These are phyloP conservation scores for Coemansia sp. DNA, from an alignment of 192 early-diverging fungal genomes.

Conservation along the genomic window DNA sequence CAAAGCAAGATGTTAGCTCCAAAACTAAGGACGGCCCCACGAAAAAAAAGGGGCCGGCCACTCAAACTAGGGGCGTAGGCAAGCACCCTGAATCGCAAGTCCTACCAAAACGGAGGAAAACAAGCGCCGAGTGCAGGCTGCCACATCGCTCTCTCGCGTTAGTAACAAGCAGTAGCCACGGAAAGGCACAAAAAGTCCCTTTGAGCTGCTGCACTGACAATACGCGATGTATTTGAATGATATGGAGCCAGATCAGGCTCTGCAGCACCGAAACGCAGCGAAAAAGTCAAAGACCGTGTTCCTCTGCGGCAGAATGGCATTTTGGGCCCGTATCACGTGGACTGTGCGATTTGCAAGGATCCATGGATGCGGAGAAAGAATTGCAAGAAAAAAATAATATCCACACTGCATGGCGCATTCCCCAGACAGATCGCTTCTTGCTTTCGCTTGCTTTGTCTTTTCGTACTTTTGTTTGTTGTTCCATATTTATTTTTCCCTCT, in stretches of 20 bases:
- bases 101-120: constrained; percentile 51
- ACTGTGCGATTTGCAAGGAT: no score
- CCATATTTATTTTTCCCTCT: background rate
- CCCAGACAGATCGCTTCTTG: background rate
- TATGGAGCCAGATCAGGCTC: constrained; percentile 6
- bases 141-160: constrained; percentile 43
- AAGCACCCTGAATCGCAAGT: constrained; percentile 27
- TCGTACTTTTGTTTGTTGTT: background rate
- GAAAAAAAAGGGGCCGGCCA: constrained; percentile 26
- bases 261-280: background rate
- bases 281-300: background rate
- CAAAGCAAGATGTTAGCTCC: constrained; percentile 42
- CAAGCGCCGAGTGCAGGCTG: constrained; percentile 25
- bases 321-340: constrained; percentile 28
- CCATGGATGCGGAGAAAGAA: constrained; percentile 1
- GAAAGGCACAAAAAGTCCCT: background rate
- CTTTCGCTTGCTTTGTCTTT: constrained; percentile 7
- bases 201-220: constrained; percentile 51
- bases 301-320: background rate
- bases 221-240: constrained; percentile 36
- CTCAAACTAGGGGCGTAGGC: constrained; percentile 55
- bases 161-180: constrained; percentile 54
- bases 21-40: constrained; percentile 56
- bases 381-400: background rate
- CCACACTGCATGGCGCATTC: background rate